Evolutionary conservation across 1,284 basidiomycete genomes (phyloP), one percentile per base, ranked within the genome.

Genomic region (Fistulina hepatica): DNA sequence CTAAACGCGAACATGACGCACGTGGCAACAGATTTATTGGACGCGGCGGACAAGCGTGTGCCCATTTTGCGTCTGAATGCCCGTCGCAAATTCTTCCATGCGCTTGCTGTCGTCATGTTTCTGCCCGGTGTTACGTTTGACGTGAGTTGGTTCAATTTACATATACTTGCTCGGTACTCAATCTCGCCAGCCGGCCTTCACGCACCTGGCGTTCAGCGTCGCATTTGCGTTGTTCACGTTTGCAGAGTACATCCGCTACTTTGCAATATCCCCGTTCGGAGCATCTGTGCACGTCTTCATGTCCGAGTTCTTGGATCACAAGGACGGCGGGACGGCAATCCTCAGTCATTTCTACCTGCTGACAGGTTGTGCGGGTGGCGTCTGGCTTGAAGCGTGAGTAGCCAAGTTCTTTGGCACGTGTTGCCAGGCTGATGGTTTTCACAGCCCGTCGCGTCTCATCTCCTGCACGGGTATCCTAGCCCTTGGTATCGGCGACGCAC

Each of bases 21-120:
- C 43, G 76, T 76, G 26, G 86, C 84, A n/a, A 82, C 76, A 11
- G 86, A 90, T 49, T 63, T 88, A 49, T 64, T 92, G 51, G 84
- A 91, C 52, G 85, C 83, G 22, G 88, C 86, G 2, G 82, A 91
- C 58, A 88, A 86, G 58, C 76, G 76, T 42, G 81, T 92, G 42
- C 88, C 89, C n/a, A 88, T 83, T 16, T 63, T 98, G 42, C 80
- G 83, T 30, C 65, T 97, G 44, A 98, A 99, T 56, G 89, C 88
- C n/a, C 71, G 94, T 39, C 72, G 95, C 40, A 99, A 99, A 60
- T 97, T 86, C 60, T 99, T 99, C 64, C 95, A 99, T 63, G 89
- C 79, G 11, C 67, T 98, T 23, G 91, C 94, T 1, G 91, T 97
- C 35, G 68, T 90, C 24, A 93, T 98, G 84, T 97, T 98, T 55